phyloP scores from a whole-genome alignment of 768 basidiomycete species.

The Xerocomellus amylosporus region DNA sequence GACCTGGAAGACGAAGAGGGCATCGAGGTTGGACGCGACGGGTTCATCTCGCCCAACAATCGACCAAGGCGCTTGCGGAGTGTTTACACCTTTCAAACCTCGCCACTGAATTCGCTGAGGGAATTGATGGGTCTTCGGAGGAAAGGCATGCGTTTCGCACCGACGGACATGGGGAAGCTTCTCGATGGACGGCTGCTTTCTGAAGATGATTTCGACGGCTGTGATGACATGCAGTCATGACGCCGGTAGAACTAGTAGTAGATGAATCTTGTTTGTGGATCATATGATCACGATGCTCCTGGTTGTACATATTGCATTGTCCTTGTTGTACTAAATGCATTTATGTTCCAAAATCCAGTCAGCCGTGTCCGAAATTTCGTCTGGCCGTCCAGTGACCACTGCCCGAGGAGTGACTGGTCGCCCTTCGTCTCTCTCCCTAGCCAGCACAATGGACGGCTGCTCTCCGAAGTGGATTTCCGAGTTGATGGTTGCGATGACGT shows the following conservation, averaged over 20 bases:
- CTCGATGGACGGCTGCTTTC: conserved; percentile 29
- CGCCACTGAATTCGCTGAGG: conserved; percentile 33
- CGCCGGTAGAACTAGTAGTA: too few species aligned
- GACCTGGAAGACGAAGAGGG: conserved; percentile 11
- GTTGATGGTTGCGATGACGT: background rate
- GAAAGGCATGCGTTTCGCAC: conserved; percentile 37
- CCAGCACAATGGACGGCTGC: conserved; percentile 23
- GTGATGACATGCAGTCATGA: conserved; percentile 2
- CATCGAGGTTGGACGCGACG: conserved; percentile 11
- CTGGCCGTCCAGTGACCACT: too few species aligned
- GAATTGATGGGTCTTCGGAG: conserved; percentile 30
- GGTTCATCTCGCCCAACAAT: conserved; percentile 20
- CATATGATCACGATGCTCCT: too few species aligned
- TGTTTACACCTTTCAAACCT: conserved; percentile 30
- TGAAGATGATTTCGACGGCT: conserved; percentile 3
- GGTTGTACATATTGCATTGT: too few species aligned
- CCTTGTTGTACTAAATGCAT: too few species aligned
- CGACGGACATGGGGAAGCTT: conserved; percentile 43
- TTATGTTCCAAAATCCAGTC: too few species aligned
- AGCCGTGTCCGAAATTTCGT: too few species aligned
- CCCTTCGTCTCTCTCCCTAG: too few species aligned
- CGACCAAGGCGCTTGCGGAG: conserved; percentile 6
- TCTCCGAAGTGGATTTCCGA: conserved; percentile 17
- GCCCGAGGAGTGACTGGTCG: too few species aligned
- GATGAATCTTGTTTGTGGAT: too few species aligned